These are phyloP conservation scores for Phyllosticta capitalensis DNA, from an alignment of 2,329 filamentous ascomycete genomes.

Conservation along the genomic window DNA sequence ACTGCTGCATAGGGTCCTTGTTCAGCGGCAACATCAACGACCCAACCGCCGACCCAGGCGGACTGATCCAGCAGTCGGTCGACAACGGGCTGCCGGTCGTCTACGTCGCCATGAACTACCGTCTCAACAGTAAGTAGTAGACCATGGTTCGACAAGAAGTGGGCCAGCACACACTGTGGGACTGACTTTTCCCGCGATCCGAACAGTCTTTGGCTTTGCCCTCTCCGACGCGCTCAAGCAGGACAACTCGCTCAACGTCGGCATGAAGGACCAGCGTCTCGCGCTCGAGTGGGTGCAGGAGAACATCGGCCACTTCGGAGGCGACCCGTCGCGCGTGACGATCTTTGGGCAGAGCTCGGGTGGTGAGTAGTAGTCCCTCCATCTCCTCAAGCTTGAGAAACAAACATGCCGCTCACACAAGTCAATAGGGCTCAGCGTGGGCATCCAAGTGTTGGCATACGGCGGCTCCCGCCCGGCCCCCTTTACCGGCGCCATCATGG, in stretches of 20 bases:
- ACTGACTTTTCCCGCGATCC: too few species aligned
- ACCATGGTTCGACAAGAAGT: too few species aligned
- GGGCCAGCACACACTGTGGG: too few species aligned
- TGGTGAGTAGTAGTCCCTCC: neutral
- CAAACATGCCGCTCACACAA: neutral
- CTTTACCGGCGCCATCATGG: conserved; percentile 27
- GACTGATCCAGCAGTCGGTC: conserved; percentile 38
- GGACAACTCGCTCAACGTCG: conserved; percentile 28
- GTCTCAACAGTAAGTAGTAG: conserved; percentile 26
- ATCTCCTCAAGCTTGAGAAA: neutral
- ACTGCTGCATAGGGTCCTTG: conserved; percentile 14
- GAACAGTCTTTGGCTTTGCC: conserved; percentile 30
- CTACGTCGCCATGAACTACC: conserved; percentile 27
- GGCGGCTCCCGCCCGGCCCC: conserved; percentile 22
- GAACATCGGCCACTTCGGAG: conserved; percentile 27
- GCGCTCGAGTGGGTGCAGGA: conserved; percentile 32
- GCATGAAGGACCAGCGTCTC: conserved; percentile 29
- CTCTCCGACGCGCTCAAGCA: conserved; percentile 23
- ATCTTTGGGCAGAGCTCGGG: conserved; percentile 33
- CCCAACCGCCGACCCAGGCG: conserved; percentile 34
- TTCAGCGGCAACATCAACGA: conserved; percentile 25
- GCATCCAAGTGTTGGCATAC: conserved; percentile 26
- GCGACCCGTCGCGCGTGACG: conserved; percentile 27
- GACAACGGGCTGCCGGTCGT: conserved; percentile 32
- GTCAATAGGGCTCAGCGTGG: conserved; percentile 19